Base-by-base conservation (phyloP, 768 basidiomycete species). In the Boletus pseudopeckii region DNA sequence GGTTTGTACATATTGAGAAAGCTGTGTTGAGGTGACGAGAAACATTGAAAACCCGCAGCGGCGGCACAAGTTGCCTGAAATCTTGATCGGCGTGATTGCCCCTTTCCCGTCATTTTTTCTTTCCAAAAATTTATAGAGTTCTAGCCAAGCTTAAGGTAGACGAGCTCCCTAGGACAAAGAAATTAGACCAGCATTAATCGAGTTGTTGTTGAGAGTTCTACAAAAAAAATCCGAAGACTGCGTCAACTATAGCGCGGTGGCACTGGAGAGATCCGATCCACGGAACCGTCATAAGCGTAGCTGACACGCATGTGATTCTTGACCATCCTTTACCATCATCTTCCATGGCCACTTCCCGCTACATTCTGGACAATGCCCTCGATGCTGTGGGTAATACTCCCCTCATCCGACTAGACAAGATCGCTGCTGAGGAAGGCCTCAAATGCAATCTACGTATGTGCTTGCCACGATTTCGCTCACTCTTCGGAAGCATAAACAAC, bases 301-400 rank as follows among this genome's bases (percentile, higher is more conserved):
- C 26, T 8, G 34, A 7, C 6, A 38, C 26, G 33, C 15, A 9
- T 10, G 28, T 33, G 17, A 28, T 5, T 13, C 47, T 44, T 13
- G 11, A 30, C 14, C 30, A 7, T 37, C 22, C 30, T 34, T 34
- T 17, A 17, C 18, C 18, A 2, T 33, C 41, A 7, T 20, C 17
- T 28, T 18, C 34, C 54, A 77, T 75, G 74, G 32, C 65, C 5
- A 53, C 54, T 26, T 47, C 76, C 43, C 77, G 52, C 30, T 61
- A 72, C 9, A 80, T 97, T 39, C 78, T 97, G 40, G 81, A 90
- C 58, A 85, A 77, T 37, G 90, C 89, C 5, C 82, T 94, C 38
- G 92, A 84, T 26, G 91, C 90, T 9, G 84, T 98, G 11, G 96
- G 96, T 3, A 78, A 90, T 59, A 98, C 97, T 0, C 97, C 96